Evolutionary conservation across 2,329 filamentous ascomycete genomes (phyloP).

Genomic region (Sordariomycetes sp.): DNA sequence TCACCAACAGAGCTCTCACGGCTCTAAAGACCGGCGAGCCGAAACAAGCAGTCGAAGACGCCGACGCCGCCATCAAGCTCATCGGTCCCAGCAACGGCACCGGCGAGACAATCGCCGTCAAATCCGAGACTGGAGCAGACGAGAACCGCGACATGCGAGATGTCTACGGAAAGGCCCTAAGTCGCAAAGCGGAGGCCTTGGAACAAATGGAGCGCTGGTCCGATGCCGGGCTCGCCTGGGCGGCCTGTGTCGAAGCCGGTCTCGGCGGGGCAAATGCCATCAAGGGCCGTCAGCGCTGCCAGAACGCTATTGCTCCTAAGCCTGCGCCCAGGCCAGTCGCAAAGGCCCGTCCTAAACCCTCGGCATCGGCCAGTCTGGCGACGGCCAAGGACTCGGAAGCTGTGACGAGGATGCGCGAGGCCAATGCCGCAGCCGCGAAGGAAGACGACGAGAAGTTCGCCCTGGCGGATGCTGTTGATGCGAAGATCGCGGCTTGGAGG

Average conservation of each 20-base stretch:
- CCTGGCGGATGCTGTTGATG: conserved; percentile 77
- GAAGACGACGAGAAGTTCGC: conserved; percentile 92
- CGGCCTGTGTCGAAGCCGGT: conserved; percentile 70
- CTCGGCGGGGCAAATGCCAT: conserved; percentile 79
- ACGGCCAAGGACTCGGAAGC: conserved; percentile 58
- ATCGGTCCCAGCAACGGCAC: conserved; percentile 76
- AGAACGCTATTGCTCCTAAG: conserved; percentile 72
- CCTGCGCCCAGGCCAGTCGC: conserved; percentile 38
- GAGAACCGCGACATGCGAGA: conserved; percentile 80
- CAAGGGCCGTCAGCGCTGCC: conserved; percentile 80
- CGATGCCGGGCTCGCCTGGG: conserved; percentile 76
- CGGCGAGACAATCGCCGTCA: conserved; percentile 67
- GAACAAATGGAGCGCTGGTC: conserved; percentile 93
- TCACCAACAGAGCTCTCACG: conserved; percentile 86
- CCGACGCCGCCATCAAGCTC: conserved; percentile 67
- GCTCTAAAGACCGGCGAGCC: conserved; percentile 87
- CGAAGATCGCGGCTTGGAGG: conserved; percentile 69
- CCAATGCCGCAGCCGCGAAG: conserved; percentile 75
- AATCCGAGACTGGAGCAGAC: conserved; percentile 43
- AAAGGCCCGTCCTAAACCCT: conserved; percentile 35
- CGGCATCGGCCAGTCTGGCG: conserved; percentile 25
- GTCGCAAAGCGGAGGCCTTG: conserved; percentile 88
- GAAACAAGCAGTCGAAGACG: conserved; percentile 76
- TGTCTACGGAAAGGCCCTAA: conserved; percentile 86
- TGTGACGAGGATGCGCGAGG: conserved; percentile 70